These are phyloP conservation scores for Acrodontium crateriforme DNA, from an alignment of 2,329 filamentous ascomycete species.

Conservation along the genomic window DNA sequence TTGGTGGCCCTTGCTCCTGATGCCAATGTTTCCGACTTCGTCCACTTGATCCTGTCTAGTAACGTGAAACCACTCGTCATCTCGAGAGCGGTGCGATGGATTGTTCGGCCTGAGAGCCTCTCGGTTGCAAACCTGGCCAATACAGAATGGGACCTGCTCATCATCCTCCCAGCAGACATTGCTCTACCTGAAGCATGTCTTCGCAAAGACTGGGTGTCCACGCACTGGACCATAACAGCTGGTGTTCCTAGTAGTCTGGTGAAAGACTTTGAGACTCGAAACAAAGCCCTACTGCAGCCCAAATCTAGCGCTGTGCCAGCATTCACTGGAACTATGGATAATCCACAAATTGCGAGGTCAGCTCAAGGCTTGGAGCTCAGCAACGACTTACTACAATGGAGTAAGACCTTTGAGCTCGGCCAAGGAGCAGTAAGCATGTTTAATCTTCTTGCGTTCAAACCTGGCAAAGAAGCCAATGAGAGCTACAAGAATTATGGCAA, in stretches of 20 bases:
- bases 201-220: conserved; percentile 12
- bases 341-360: conserved; percentile 20
- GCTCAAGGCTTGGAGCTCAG: conserved; percentile 43
- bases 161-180: conserved; percentile 26
- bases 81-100: conserved; percentile 34
- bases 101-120: conserved; percentile 32
- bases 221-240: conserved; percentile 21
- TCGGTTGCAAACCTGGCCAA: conserved; percentile 30
- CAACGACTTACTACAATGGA: conserved; percentile 37
- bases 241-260: conserved; percentile 33
- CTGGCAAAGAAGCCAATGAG: conserved; percentile 31
- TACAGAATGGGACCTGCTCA: conserved; percentile 34
- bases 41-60: conserved; percentile 23
- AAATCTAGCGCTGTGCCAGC: conserved; percentile 19
- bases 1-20: conserved; percentile 28
- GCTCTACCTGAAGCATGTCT: conserved; percentile 13
- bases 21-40: conserved; percentile 25
- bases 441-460: conserved; percentile 46
- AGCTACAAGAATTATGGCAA: conserved; percentile 45
- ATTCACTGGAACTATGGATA: conserved; percentile 21
- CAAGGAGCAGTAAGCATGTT: conserved; percentile 46
- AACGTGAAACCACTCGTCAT: conserved; percentile 28
- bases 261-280: conserved; percentile 22
- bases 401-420: conserved; percentile 24
- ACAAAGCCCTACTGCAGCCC: conserved; percentile 25